Conservation (phyloP, 768 basidiomycete genomes). For the Leccinum uliginosum region DNA sequence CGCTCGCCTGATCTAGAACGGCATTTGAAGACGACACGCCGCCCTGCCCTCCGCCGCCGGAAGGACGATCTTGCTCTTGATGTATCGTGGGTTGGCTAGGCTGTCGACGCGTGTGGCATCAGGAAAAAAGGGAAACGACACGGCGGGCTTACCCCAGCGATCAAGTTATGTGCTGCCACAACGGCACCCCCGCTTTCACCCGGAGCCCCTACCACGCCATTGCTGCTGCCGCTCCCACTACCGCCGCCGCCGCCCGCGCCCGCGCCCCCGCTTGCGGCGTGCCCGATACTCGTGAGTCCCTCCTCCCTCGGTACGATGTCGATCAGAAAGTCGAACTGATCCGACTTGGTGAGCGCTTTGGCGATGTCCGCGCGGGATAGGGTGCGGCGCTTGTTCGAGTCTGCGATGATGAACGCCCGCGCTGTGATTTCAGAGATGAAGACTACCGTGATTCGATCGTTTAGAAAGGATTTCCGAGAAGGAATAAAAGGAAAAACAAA, state of each 20-base stretch:
- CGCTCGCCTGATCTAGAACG: constrained; percentile 25
- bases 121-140: background rate
- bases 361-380: constrained; percentile 91
- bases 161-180: constrained; percentile 13
- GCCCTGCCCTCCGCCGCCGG: constrained; percentile 16
- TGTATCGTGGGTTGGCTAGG: constrained; percentile 22
- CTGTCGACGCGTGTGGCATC: constrained; percentile 2
- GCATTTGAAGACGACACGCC: constrained; percentile 16
- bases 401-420: constrained; percentile 91
- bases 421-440: constrained; percentile 98
- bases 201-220: background rate
- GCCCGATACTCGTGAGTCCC: constrained; percentile 23
- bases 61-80: constrained; percentile 24
- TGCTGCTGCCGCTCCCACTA: background rate
- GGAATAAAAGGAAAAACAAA: background rate
- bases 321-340: constrained; percentile 97
- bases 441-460: constrained; percentile 42
- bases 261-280: background rate
- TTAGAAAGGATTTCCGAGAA: background rate
- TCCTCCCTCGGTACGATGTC: constrained; percentile 93
- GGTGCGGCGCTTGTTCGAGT: constrained; percentile 94
- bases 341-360: constrained; percentile 85
- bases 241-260: background rate
- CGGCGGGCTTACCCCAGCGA: constrained; percentile 22
- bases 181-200: background rate